Evolutionary conservation across 345 rosid species (phyloP).

Genomic region (Eucalyptus curtisii): DNA sequence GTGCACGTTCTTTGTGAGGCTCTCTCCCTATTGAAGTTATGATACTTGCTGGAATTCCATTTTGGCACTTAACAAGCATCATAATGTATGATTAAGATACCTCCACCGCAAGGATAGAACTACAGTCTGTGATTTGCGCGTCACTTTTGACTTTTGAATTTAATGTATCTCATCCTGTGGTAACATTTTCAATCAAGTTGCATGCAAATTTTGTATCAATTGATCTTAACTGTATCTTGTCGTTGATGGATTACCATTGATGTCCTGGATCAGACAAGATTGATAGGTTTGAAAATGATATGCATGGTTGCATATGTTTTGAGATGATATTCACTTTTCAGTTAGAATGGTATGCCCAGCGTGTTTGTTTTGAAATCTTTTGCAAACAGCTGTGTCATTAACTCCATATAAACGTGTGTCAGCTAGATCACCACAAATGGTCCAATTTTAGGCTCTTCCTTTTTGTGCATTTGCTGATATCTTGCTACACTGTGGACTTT

Average conservation of each 20-base stretch:
- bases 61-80: background rate
- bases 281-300: background rate
- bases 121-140: background rate
- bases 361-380: background rate
- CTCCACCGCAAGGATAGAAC: background rate
- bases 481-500: background rate
- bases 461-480: background rate
- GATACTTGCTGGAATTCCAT: background rate
- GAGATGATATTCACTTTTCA: background rate
- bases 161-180: background rate
- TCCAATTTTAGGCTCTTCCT: background rate
- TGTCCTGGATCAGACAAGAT: background rate
- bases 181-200: background rate
- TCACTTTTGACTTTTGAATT: background rate
- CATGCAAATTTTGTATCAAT: background rate
- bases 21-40: background rate
- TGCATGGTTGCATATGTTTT: background rate
- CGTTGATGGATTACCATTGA: background rate
- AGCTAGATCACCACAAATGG: background rate
- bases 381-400: background rate
- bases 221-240: background rate
- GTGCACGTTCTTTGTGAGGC: background rate
- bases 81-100: background rate
- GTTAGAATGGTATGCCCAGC: background rate
- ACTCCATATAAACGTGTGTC: background rate